Base-by-base conservation (phyloP, 768 basidiomycete species). In the Hydnomerulius pinastri region DNA sequence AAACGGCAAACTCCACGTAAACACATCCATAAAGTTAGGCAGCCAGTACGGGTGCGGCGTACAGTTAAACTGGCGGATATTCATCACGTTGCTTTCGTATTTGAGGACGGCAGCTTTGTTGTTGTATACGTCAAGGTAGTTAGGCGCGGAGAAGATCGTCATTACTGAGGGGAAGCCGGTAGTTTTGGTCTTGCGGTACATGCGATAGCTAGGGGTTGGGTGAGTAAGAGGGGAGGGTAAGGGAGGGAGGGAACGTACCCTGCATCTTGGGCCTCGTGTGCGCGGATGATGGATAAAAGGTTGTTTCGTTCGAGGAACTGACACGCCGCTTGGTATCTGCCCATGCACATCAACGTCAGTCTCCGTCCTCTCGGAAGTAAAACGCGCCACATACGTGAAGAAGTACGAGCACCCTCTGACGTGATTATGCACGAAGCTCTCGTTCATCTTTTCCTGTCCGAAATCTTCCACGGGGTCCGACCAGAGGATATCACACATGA, bases 401-500 rank as follows among this genome's bases (percentile, higher is more conserved):
- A 98, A 98, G 73, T 92, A 98, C 4, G 90, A 93, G 71, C 96
- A 99, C 9, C 96, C 96, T 51, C 96, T 84, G 47, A 98, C 95
- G 61, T 96, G 92, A 62, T 98, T 98, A 60, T 98, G 96, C 38
- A 98, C 60, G 66, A 98, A 98, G 58, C 83, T 87, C 28, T 98
- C 97, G 13, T 77, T 80, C 27, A 80, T 92, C 73, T 92, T 96
- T 75, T 98, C 96, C 45, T 86, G 84, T 3, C 95, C 97, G 65
- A 98, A 98, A 65, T 98, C 94, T 67, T 99, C 97, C 1, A 98
- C 82, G 9, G 97, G 97, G 71, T 98, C 97, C 0, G 97, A 87
- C 97, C 97, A 99, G 12, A 99, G 77, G 50, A 98, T 92, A 67
- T 99, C 97, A 61, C 96, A 98, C 96, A 99, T 98, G 51, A 98